Evolutionary conservation across 2,329 filamentous ascomycete species (phyloP).

Genomic region (Aspergillus candidus): DNA sequence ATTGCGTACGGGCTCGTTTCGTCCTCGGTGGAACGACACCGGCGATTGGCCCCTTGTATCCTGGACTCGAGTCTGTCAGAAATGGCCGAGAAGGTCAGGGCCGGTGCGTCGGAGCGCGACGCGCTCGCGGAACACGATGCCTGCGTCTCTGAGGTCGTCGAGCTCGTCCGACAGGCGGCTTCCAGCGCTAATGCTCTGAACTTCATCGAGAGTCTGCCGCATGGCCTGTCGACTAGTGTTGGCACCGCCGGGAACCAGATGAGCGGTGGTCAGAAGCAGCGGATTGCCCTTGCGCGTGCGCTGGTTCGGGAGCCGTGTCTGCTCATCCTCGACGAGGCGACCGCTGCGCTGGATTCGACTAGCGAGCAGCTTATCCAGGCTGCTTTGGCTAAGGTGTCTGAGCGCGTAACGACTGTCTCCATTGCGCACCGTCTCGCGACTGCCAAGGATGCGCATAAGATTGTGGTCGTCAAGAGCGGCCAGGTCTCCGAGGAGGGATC

Average conservation of each 20-base stretch:
- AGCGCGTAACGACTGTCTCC: slow-evolving; percentile 28
- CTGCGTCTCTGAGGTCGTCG: slow-evolving; percentile 23
- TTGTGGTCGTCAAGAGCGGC: slow-evolving; percentile 31
- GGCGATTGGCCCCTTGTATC: slow-evolving; percentile 20
- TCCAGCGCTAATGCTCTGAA: slow-evolving; percentile 20
- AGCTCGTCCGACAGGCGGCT: slow-evolving; percentile 24
- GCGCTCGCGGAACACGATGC: slow-evolving; percentile 18
- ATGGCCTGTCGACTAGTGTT: slow-evolving; percentile 31
- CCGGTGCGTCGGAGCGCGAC: slow-evolving; percentile 18
- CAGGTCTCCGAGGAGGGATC: slow-evolving; percentile 30
- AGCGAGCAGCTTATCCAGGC: slow-evolving; percentile 32
- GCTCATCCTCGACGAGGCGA: slow-evolving; percentile 45
- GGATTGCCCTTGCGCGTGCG: slow-evolving; percentile 80
- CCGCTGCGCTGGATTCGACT: slow-evolving; percentile 31
- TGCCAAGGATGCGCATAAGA: slow-evolving; percentile 33
- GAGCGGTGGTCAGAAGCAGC: slow-evolving; percentile 74
- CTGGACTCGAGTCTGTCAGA: slow-evolving; percentile 22
- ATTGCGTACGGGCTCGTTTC: slow-evolving; percentile 47
- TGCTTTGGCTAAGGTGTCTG: slow-evolving; percentile 24
- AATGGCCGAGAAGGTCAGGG: slow-evolving; percentile 19
- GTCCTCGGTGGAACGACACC: slow-evolving; percentile 23
- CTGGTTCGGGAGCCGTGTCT: slow-evolving; percentile 80
- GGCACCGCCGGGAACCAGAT: slow-evolving; percentile 23
- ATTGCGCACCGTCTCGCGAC: slow-evolving; percentile 35
- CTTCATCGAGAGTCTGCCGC: slow-evolving; percentile 23